Evolutionary conservation across 345 rosid genomes (phyloP), one percentile per base, ranked within the genome.

Genomic region (Syzygium grande): DNA sequence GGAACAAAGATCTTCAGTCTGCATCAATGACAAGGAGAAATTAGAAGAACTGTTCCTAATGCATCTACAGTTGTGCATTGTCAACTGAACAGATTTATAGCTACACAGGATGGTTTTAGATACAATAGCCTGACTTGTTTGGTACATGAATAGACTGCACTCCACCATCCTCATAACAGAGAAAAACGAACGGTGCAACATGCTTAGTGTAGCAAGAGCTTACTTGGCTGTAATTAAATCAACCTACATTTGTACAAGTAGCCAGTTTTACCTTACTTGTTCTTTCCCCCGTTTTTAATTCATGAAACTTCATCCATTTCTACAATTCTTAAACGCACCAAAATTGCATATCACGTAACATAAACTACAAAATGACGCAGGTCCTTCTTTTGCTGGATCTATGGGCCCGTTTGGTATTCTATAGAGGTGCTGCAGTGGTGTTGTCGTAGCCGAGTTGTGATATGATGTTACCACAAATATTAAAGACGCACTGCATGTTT

Each of bases 1-100:
- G 99, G 98, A 87, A 91, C 92, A 91, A 96, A 97, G 58, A 97
- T 95, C 95, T 95, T 97, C 85, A 97, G 97, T 84, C 99, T 96
- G 94, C 88, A 88, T 17, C 79, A 53, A 84, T 6, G 86, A 89
- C 11, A 85, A 23, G 52, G 77, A 25, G 38, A 15, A 63, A 65
- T 58, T 58, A 23, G 65, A 12, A 59, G 68, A 49, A 30, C 53
- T 51, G 85, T 53, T 49, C 51, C 73, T n/a, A 3, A n/a, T 84
- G 63, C 86, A 73, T 78, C n/a, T 77, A 61, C 73, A n/a, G 73
- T 13, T 27, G 16, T 61, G 34, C 34, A 13, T 61, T 61, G 19
- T 8, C 73, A 61, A n/a, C 17, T 61, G 73, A n/a, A 61, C 73
- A 61, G 73, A 61, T 27, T 59, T 14, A 13, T 27, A 61, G 73